Conservation (phyloP, 2,329 filamentous ascomycete genomes). For the Dactylonectria estremocensis region DNA sequence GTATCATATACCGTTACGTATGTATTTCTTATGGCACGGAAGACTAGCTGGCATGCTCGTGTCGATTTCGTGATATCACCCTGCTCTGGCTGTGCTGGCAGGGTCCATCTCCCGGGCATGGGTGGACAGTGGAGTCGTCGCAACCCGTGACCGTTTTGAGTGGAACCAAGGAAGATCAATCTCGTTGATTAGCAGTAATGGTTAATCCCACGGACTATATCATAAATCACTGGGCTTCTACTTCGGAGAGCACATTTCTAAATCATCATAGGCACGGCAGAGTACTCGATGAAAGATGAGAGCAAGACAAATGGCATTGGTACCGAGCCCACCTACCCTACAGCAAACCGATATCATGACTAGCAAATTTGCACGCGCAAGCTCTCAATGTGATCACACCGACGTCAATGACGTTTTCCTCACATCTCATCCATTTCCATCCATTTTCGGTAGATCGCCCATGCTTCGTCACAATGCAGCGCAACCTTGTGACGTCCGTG, state of each 20-base stretch:
- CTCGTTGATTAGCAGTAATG: not conserved
- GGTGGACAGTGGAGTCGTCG: not conserved
- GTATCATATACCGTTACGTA: not conserved
- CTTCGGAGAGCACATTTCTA: no score
- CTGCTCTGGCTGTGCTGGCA: not conserved
- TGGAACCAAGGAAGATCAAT: not conserved
- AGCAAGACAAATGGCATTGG: not conserved
- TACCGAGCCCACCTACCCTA: not conserved
- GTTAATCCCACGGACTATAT: not conserved
- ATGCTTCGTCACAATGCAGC: not conserved
- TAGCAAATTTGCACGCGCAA: not conserved
- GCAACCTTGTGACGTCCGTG: not conserved
- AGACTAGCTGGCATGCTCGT: not conserved
- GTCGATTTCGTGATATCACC: not conserved
- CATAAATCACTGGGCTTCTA: not conserved
- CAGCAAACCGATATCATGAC: not conserved
- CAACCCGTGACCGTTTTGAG: not conserved
- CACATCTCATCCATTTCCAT: not conserved
- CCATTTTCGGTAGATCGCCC: not conserved
- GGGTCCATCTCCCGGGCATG: not conserved
- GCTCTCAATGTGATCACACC: slow-evolving; percentile 39
- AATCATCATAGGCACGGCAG: no score
- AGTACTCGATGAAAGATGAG: no score
- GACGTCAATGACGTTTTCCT: slow-evolving; percentile 39
- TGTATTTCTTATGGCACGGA: slow-evolving; percentile 2